Evolutionary conservation across 805 yeast genomes (phyloP).

Genomic region (Hanseniaspora pseudoguilliermondii): DNA sequence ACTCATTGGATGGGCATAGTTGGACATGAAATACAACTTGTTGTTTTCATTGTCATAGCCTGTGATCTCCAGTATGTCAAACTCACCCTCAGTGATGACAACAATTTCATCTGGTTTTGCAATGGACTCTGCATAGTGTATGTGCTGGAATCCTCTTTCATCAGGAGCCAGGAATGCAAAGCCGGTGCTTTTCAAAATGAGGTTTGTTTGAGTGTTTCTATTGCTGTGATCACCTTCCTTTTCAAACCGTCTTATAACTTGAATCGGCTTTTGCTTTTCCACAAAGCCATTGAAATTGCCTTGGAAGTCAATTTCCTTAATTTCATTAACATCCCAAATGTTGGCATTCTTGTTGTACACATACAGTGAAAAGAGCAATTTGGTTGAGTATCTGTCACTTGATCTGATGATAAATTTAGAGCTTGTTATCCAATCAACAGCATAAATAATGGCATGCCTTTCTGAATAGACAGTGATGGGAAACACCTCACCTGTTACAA

Average conservation of each 20-base stretch:
- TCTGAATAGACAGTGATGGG: conserved; percentile 23
- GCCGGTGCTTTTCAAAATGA: conserved; percentile 27
- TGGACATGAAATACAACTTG: conserved; percentile 44
- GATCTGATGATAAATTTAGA: conserved; percentile 43
- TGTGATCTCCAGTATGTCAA: conserved; percentile 39
- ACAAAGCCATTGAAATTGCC: conserved; percentile 44
- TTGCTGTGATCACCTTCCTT: conserved; percentile 20
- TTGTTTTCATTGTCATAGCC: conserved; percentile 37
- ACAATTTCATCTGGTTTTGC: conserved; percentile 28
- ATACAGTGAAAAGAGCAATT: conserved; percentile 34
- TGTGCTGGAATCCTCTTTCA: conserved; percentile 43
- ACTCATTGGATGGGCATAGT: conserved; percentile 34
- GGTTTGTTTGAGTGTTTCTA: neutral
- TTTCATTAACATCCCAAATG: neutral
- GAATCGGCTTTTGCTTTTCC: conserved; percentile 35
- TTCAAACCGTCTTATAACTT: conserved; percentile 29
- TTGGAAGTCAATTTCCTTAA: conserved; percentile 33
- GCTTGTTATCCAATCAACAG: conserved; percentile 45
- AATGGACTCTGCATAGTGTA: conserved; percentile 45
- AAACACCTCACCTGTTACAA: conserved; percentile 20
- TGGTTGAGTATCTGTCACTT: conserved; percentile 50
- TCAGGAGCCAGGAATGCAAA: conserved; percentile 51
- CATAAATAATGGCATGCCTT: conserved; percentile 45
- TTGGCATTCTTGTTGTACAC: conserved; percentile 27
- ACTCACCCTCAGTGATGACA: conserved; percentile 35